phyloP scores from a whole-genome alignment of 176 grass and related monocot species.

The Oryza meyeriana region DNA sequence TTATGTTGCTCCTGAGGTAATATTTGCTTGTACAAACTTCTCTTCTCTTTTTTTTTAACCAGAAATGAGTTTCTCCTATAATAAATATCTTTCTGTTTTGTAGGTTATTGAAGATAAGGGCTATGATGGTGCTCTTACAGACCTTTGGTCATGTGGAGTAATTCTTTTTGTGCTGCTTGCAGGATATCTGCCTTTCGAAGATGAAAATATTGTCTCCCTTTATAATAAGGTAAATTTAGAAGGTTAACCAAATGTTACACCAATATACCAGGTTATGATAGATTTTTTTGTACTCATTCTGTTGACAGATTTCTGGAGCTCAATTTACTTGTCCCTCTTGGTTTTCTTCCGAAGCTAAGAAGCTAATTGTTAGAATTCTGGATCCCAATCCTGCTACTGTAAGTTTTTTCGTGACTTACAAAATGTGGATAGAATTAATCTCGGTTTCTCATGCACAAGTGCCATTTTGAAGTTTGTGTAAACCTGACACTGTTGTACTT shows the following conservation, averaged over 20 bases:
- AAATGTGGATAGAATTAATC: background rate
- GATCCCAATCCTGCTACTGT: conserved; percentile 83
- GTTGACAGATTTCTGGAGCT: conserved; percentile 72
- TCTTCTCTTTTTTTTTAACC: conserved; percentile 1
- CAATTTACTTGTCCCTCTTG: conserved; percentile 82
- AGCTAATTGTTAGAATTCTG: conserved; percentile 73
- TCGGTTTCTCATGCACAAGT: background rate
- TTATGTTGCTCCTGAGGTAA: conserved; percentile 96
- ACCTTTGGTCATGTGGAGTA: conserved; percentile 97
- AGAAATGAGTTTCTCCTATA: background rate
- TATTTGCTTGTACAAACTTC: background rate
- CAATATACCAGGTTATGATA: background rate
- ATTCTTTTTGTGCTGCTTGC: conserved; percentile 91
- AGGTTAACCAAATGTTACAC: background rate
- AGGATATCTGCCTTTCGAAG: conserved; percentile 94
- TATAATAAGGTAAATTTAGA: conserved; percentile 74
- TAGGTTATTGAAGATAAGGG: conserved; percentile 97
- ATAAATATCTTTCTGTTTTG: background rate
- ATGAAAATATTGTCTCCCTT: conserved; percentile 78
- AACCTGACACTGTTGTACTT: too few relatives aligned
- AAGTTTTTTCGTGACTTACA: conserved; percentile 39
- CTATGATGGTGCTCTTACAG: conserved; percentile 87
- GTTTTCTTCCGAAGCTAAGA: conserved; percentile 87
- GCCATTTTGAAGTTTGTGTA: background rate
- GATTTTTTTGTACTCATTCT: background rate